Conservation (phyloP, 2,329 filamentous ascomycete genomes). For the Scedosporium boydii region DNA sequence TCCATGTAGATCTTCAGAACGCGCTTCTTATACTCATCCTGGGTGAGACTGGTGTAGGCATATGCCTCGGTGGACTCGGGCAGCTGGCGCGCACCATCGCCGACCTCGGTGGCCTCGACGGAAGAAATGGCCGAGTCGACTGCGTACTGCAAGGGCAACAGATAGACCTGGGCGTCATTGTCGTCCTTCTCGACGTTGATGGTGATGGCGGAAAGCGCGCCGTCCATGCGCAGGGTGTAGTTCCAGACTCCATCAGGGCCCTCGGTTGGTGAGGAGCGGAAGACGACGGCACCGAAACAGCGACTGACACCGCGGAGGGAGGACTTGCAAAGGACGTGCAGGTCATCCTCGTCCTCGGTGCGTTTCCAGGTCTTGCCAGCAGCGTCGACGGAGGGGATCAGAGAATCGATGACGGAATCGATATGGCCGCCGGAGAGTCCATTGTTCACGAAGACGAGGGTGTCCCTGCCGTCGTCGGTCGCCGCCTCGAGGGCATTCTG, state of each 20-base stretch:
- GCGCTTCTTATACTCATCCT: slow-evolving; percentile 52
- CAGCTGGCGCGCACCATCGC: slow-evolving; percentile 20
- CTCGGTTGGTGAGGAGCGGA: slow-evolving; percentile 65
- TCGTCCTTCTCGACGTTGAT: slow-evolving; percentile 54
- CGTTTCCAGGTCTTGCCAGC: slow-evolving; percentile 48
- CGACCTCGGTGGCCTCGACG: slow-evolving; percentile 31
- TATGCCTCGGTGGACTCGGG: slow-evolving; percentile 52
- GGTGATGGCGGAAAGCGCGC: slow-evolving; percentile 47
- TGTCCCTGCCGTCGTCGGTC: slow-evolving; percentile 48
- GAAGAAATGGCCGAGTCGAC: slow-evolving; percentile 64
- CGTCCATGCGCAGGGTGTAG: slow-evolving; percentile 74
- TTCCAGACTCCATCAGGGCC: slow-evolving; percentile 65
- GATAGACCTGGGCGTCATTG: slow-evolving; percentile 71
- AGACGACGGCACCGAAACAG: slow-evolving; percentile 67
- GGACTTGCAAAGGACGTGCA: slow-evolving; percentile 54
- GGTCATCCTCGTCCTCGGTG: slow-evolving; percentile 42
- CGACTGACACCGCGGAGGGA: slow-evolving; percentile 55
- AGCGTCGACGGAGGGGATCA: slow-evolving; percentile 47
- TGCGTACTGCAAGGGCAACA: slow-evolving; percentile 69
- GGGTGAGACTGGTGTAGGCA: slow-evolving; percentile 64
- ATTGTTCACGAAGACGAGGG: slow-evolving; percentile 71
- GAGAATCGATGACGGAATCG: slow-evolving; percentile 54
- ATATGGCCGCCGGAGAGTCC: slow-evolving; percentile 61
- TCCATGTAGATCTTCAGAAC: slow-evolving; percentile 56
- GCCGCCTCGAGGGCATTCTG: slow-evolving; percentile 51